phyloP scores from a whole-genome alignment of 202 grass and related monocot genomes.

The Miscanthus sacchariflorus region DNA sequence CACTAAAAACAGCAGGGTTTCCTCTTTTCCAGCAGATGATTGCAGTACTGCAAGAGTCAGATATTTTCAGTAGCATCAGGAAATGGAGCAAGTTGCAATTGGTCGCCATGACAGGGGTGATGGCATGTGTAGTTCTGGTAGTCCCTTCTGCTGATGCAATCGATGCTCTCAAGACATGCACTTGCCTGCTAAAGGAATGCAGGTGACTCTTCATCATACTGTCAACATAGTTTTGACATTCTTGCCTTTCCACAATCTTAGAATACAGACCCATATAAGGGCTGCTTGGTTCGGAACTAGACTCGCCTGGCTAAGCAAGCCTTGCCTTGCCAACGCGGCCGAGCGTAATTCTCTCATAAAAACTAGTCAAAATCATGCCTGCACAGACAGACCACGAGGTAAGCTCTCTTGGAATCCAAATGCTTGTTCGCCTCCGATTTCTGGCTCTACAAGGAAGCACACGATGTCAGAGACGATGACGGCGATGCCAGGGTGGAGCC shows the following conservation, averaged over 20 bases:
- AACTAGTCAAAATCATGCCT: background rate
- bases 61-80: conserved; percentile 34
- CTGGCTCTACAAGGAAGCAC: background rate
- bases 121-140: conserved; percentile 63
- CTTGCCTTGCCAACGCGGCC: background rate
- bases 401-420: no score
- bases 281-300: background rate
- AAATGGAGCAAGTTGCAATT: conserved; percentile 64
- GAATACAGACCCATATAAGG: background rate
- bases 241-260: background rate
- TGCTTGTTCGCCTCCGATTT: background rate
- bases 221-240: background rate
- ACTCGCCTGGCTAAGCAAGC: background rate
- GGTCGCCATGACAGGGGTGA: conserved; percentile 64
- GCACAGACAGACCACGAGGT: background rate
- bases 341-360: background rate
- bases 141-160: conserved; percentile 75
- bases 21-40: conserved; percentile 43
- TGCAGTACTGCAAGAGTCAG: conserved; percentile 28
- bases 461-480: background rate
- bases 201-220: conserved; percentile 51
- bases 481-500: no score
- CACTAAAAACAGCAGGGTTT: conserved; percentile 10
- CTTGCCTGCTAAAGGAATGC: conserved; percentile 97
- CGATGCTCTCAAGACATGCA: conserved; percentile 93